phyloP scores from a whole-genome alignment of 768 basidiomycete species.

The Neoboletus brunneissimus region DNA sequence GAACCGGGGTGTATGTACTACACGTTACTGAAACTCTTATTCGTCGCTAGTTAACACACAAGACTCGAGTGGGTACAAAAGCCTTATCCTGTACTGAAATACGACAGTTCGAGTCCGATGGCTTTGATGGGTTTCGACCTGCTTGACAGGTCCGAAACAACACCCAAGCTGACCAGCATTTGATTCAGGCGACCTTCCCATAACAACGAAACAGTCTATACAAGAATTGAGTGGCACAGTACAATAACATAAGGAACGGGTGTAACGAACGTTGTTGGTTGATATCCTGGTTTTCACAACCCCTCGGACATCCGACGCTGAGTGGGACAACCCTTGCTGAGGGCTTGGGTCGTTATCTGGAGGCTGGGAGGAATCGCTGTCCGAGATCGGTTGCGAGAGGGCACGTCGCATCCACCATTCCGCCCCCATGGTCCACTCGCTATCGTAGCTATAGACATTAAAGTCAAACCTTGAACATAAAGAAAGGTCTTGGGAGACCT shows the following conservation, averaged over 20 bases:
- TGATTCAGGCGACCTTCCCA: conserved; percentile 94
- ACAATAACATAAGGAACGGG: background rate
- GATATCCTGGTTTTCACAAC: conserved; percentile 90
- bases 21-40: conserved; percentile 18
- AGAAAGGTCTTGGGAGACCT: conserved; percentile 79
- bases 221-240: background rate
- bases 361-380: conserved; percentile 7
- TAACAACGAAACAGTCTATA: conserved; percentile 81
- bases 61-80: background rate
- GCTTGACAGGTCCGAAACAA: conserved; percentile 86
- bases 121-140: conserved; percentile 84
- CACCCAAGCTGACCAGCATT: conserved; percentile 85
- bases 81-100: conserved; percentile 66
- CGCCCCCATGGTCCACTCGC: conserved; percentile 92
- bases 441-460: conserved; percentile 95
- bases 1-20: conserved; percentile 19
- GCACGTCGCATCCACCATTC: conserved; percentile 91
- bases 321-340: conserved; percentile 6
- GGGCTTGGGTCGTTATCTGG: conserved; percentile 3
- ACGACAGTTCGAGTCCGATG: conserved; percentile 90
- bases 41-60: conserved; percentile 4
- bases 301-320: conserved; percentile 52
- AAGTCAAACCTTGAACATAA: conserved; percentile 91
- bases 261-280: conserved; percentile 72
- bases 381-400: conserved; percentile 27